These are phyloP conservation scores for Leersia perrieri DNA, from an alignment of 176 grass and related monocot genomes.

Conservation along the genomic window DNA sequence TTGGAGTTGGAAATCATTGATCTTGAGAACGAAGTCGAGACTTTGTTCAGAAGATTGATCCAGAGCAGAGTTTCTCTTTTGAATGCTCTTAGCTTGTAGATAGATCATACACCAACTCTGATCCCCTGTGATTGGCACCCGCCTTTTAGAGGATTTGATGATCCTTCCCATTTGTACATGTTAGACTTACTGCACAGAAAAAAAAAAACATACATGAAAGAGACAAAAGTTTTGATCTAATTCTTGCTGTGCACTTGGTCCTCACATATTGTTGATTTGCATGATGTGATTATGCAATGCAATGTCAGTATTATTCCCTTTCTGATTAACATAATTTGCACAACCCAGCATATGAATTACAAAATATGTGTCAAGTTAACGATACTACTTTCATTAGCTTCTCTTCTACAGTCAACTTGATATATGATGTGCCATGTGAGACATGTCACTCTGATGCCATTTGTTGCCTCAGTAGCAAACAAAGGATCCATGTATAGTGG, in stretches of 20 bases:
- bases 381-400: background rate
- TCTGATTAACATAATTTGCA: background rate
- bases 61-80: slow-evolving; percentile 49
- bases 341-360: background rate
- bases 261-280: background rate
- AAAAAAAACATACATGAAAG: slow-evolving; percentile 15
- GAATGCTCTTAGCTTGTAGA: slow-evolving; percentile 36
- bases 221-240: slow-evolving; percentile 34
- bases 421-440: background rate
- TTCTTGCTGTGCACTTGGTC: background rate
- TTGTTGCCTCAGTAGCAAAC: background rate
- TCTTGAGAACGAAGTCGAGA: slow-evolving; percentile 34
- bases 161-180: slow-evolving; percentile 1
- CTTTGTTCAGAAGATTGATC: slow-evolving; percentile 49
- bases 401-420: background rate
- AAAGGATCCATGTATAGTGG: background rate
- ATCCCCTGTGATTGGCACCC: slow-evolving; percentile 11
- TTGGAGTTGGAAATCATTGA: slow-evolving; percentile 30
- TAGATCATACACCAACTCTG: background rate
- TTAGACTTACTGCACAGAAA: slow-evolving; percentile 9
- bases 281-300: background rate
- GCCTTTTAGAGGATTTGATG: slow-evolving; percentile 29
- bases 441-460: background rate
- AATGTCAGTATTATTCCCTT: background rate
- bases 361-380: background rate